These are phyloP conservation scores for Geranomyces michiganensis DNA, from an alignment of 192 early-diverging fungal species.

Conservation along the genomic window DNA sequence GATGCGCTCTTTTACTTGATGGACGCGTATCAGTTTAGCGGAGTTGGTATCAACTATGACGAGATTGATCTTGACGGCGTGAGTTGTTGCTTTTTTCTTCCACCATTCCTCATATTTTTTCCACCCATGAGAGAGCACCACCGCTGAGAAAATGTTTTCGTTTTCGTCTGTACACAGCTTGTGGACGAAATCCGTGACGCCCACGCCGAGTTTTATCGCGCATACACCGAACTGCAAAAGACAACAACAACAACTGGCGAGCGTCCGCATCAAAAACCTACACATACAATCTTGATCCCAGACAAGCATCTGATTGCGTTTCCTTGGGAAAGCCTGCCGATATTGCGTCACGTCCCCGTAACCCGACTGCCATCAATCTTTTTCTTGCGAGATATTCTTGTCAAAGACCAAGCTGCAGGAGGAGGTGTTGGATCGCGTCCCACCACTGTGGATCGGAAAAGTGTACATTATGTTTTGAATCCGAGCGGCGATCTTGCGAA, in stretches of 20 bases:
- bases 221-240: slow-evolving; percentile 13
- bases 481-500: slow-evolving; percentile 81
- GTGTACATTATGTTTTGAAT: slow-evolving; percentile 85
- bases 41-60: slow-evolving; percentile 56
- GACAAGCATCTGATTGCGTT: slow-evolving; percentile 83
- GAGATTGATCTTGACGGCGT: slow-evolving; percentile 55
- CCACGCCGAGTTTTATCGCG: slow-evolving; percentile 29
- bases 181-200: slow-evolving; percentile 35
- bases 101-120: slow-evolving; percentile 19
- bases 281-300: slow-evolving; percentile 79
- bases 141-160: too few relatives aligned
- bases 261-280: neutral
- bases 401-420: neutral
- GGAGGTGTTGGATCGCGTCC: neutral
- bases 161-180: neutral
- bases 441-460: slow-evolving; percentile 21
- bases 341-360: slow-evolving; percentile 67
- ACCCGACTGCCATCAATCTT: slow-evolving; percentile 81
- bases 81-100: slow-evolving; percentile 23
- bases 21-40: slow-evolving; percentile 62
- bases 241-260: neutral
- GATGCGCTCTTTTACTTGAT: slow-evolving; percentile 72
- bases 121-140: slow-evolving; percentile 14
- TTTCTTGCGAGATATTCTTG: slow-evolving; percentile 66
- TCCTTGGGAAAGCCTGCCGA: slow-evolving; percentile 88